Evolutionary conservation across 352 stramenopile genomes (phyloP), one percentile per base, ranked within the genome.

Genomic region (Phytopythium kandeliae): DNA sequence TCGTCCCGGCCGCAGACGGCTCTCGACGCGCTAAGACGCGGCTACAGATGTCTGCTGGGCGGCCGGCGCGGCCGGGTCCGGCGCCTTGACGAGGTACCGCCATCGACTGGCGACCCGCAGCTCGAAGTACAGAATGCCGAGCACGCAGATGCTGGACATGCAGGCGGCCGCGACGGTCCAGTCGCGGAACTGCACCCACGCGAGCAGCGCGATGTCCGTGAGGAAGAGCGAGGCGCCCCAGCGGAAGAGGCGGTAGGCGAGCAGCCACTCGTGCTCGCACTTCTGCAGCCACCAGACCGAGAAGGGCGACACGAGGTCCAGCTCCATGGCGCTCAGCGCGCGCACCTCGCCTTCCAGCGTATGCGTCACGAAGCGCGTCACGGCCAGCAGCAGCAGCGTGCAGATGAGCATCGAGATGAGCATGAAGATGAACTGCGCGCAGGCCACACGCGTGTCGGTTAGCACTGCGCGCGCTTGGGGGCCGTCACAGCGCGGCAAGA

Each of bases 321-420:
- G 65, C 45, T 89, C 74, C 0, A 67, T 44, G 26, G 74, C 54
- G 40, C 63, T 78, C 4, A 91, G 63, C 35, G 55, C 46, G 26
- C 58, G 65, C 28, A 93, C 73, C 49, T 90, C 66, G 2, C 69
- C 69, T 26, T 93, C 82, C 21, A 93, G 74, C n/a, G 75, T 86
- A 52, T 91, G 73, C 26, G 79, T 85, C 21, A 90, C 78, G 53
- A 75, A 93, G 8, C 81, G 66, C 52, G 81, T 92, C 24, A 92
- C 61, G 13, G 81, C 81, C 25, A 92, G 52, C 40, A 92, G 60
- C 46, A 92, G 58, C 43, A 90, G 48, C 37, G 67, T 89, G 54
- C 74, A 90, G 31, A 65, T 86, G 49, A 92, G 63, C 40, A 76
- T 84, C 52, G 72, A 82, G 22, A 89, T 42, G 36, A 92, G 53